Evolutionary conservation across 1,284 basidiomycete species (phyloP), one percentile per base, ranked within the genome.

Genomic region (Sphaerobolus stellatus): DNA sequence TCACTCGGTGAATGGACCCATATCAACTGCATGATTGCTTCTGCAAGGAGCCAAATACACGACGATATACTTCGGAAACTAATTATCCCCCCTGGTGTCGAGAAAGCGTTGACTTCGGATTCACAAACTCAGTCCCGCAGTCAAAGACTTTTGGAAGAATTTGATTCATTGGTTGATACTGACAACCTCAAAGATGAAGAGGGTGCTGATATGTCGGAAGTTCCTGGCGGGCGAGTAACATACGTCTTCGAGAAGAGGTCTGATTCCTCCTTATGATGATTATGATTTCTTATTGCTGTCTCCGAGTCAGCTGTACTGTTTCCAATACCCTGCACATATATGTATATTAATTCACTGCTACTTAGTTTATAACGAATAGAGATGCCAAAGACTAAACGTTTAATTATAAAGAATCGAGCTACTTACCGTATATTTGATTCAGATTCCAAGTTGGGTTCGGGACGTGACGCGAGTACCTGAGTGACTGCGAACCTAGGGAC

Each of bases 1-100:
- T 82, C 90, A 1, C 77, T 98, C 46, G 87, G 86, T 54, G 83
- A 91, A 64, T 98, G 94, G 94, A 86, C 80, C 16, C 95, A 98
- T 66, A 83, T 94, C 66, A 86, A 88, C 62, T 87, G 85, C 61
- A 71, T 92, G 16, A 73, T 70, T 46, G 60, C 69, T 13, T 68
- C 71, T 16, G 74, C 78, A 3, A 65, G 64, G 38, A 73, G 79
- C 14, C 71, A 75, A 25, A 74, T 91, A 45, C 76, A 81, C 43
- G 89, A 92, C 64, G 76, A 79, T 38, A 71, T 89, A 55, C 74
- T 91, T 25, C 78, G 78, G 18, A 75, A 72, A 53, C 71, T 90
- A 18, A 64, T 86, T 2, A 69, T 72, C 58, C 57, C 60, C 6
- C 70, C 71, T 9, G 61, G 68, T 38, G 60, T 66, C 18, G 59